phyloP scores from a whole-genome alignment of 345 rosid species.

The Moricandia arvensis region DNA sequence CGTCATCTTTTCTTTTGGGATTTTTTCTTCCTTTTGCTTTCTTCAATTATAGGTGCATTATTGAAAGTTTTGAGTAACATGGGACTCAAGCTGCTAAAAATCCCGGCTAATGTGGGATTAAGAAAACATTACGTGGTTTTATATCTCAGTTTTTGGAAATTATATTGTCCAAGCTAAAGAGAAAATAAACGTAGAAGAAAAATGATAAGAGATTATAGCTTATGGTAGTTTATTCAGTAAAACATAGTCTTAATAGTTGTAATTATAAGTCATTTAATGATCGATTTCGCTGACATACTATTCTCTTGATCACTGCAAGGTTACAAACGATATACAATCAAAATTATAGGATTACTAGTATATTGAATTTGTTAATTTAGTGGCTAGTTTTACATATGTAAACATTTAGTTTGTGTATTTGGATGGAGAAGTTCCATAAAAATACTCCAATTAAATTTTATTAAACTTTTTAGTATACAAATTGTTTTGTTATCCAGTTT shows the following conservation, averaged over 20 bases:
- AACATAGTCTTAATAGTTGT: not conserved
- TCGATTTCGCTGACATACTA: not conserved
- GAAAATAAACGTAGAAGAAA: not conserved
- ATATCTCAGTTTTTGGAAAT: not conserved
- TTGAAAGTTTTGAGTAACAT: not conserved
- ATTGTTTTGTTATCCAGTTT: no score
- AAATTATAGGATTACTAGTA: not conserved
- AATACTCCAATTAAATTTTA: no score
- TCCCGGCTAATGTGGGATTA: not conserved
- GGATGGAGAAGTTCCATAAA: no score
- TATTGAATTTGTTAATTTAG: not conserved
- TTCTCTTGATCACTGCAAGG: not conserved
- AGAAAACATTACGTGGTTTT: not conserved
- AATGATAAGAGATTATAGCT: not conserved
- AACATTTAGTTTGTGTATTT: not conserved
- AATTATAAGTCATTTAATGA: not conserved
- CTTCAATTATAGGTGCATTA: not conserved
- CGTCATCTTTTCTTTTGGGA: not conserved
- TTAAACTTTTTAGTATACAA: no score
- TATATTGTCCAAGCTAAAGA: not conserved
- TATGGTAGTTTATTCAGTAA: not conserved
- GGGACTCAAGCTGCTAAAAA: slow-evolving; percentile 2
- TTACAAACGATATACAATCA: not conserved
- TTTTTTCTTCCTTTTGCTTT: not conserved
- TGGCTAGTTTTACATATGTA: not conserved